These are phyloP conservation scores for Mitragyna speciosa DNA, from an alignment of 257 asterid genomes.

Conservation along the genomic window DNA sequence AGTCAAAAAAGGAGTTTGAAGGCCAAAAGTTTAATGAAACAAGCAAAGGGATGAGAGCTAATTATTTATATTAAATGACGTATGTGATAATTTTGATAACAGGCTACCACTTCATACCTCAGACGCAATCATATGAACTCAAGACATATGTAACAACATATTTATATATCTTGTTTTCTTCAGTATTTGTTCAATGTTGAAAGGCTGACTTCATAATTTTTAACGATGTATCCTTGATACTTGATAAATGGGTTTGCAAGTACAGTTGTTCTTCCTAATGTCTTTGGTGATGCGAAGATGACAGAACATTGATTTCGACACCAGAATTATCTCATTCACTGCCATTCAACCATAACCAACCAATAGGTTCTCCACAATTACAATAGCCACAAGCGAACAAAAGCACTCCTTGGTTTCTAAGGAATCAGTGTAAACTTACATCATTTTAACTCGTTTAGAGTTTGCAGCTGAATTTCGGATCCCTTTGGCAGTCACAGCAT, in stretches of 20 bases:
- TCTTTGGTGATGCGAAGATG: neutral
- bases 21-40: neutral
- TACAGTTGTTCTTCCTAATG: neutral
- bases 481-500: slow-evolving; percentile 75
- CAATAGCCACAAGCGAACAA: neutral
- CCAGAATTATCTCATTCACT: neutral
- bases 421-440: slow-evolving; percentile 36
- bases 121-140: neutral
- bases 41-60: neutral
- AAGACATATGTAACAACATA: neutral
- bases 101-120: neutral
- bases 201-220: neutral
- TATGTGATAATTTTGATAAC: neutral
- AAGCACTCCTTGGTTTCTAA: neutral
- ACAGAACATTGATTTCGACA: neutral
- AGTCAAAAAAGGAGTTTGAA: neutral
- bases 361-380: neutral
- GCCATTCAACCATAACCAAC: neutral
- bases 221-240: neutral
- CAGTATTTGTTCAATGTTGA: neutral
- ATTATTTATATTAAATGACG: neutral
- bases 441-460: slow-evolving; percentile 65
- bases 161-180: neutral
- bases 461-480: slow-evolving; percentile 67
- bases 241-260: neutral